A percentile compares a stretch with the other conserved stretches of the same genome.
These are phyloP conservation scores for Boletellus ananas DNA, from an alignment of 768 basidiomycete species.

Conservation along the genomic window DNA sequence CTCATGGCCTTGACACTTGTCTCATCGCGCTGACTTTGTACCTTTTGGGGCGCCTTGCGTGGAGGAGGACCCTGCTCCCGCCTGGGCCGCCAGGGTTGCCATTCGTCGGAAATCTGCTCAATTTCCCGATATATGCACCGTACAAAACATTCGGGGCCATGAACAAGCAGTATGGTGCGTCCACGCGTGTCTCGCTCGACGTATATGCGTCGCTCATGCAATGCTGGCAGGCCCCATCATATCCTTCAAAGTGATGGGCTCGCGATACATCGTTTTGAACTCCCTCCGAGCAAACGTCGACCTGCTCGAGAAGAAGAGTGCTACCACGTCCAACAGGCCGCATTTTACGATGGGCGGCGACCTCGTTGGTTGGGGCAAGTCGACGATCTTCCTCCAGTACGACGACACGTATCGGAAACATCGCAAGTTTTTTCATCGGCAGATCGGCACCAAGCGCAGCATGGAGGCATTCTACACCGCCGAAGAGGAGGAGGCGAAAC, in stretches of 20 bases:
- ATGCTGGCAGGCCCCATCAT: neutral
- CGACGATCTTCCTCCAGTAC: conserved; percentile 7
- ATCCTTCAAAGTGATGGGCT: conserved; percentile 19
- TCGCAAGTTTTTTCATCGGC: conserved; percentile 6
- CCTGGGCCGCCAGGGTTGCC: neutral
- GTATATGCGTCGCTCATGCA: neutral
- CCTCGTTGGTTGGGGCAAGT: conserved; percentile 10
- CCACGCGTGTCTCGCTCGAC: neutral
- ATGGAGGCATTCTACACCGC: conserved; percentile 1
- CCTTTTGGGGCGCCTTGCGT: neutral
- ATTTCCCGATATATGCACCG: neutral
- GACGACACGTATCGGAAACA: conserved; percentile 3
- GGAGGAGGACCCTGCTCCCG: neutral
- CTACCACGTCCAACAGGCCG: conserved; percentile 4
- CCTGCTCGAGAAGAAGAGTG: conserved; percentile 12
- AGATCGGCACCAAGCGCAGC: conserved; percentile 8
- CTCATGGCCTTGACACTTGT: neutral
- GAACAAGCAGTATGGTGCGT: neutral
- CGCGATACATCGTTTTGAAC: conserved; percentile 47
- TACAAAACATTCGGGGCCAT: neutral
- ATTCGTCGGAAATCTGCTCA: neutral
- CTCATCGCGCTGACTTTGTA: conserved; percentile 12
- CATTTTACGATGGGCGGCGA: conserved; percentile 19
- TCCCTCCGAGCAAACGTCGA: conserved; percentile 32
- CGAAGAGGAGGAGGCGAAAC: conserved; percentile 4